Evolutionary conservation across 23 red algal genomes (phyloP).

Genomic region (Gracilaria gracilis): DNA sequence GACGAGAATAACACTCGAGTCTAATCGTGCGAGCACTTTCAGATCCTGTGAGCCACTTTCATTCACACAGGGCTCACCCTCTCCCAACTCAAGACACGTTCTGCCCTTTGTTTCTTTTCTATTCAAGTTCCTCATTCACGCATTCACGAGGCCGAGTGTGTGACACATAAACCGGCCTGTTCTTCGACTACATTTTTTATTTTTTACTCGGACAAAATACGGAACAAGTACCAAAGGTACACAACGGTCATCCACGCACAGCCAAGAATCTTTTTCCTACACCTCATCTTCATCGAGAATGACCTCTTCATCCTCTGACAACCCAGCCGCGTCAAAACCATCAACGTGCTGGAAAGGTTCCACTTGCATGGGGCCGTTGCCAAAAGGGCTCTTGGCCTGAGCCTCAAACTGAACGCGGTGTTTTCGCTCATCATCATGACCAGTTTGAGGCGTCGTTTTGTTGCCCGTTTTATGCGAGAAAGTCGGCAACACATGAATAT

Average conservation of each 20-base stretch:
- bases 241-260: too few relatives aligned
- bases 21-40: not conserved
- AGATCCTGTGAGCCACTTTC: not conserved
- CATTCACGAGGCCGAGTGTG: not conserved
- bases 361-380: not conserved
- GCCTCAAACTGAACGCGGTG: not conserved
- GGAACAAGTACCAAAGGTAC: too few relatives aligned
- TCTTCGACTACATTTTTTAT: too few relatives aligned
- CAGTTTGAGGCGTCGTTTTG: not conserved
- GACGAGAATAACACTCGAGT: not conserved
- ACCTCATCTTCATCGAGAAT: not conserved
- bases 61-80: not conserved
- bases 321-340: not conserved
- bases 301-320: slow-evolving; percentile 1
- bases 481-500: slow-evolving; percentile 71
- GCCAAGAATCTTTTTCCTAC: not conserved
- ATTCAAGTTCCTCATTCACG: not conserved
- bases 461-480: slow-evolving; percentile 17
- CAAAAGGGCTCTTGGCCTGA: not conserved
- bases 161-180: too few relatives aligned
- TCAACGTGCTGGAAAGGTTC: not conserved
- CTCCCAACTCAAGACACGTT: not conserved
- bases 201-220: too few relatives aligned
- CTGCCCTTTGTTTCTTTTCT: too few relatives aligned
- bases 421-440: not conserved